phyloP scores from a whole-genome alignment of 345 rosid genomes.

The Geranium rotundifolium region DNA sequence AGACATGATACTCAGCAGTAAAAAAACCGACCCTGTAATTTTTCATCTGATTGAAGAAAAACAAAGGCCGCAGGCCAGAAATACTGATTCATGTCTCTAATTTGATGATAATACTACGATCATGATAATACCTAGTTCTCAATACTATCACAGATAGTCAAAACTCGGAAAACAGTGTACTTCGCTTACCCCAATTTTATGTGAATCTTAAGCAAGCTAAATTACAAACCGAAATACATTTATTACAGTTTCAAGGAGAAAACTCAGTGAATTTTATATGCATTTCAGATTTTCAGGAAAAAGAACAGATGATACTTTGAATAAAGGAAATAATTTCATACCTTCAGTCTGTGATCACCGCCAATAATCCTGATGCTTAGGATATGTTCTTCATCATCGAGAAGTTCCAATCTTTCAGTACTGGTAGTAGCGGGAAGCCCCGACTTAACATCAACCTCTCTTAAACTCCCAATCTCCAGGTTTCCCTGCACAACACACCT shows the following conservation, averaged over 20 bases:
- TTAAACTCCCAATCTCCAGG: conserved; percentile 36
- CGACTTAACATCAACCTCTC: conserved; percentile 40
- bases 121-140: too few species aligned
- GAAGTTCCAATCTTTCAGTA: conserved; percentile 34
- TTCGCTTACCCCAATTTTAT: not conserved
- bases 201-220: not conserved
- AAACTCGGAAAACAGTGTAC: too few species aligned
- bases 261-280: not conserved
- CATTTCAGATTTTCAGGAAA: not conserved
- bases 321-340: conserved; percentile 2
- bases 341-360: conserved; percentile 44
- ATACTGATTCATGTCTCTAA: not conserved
- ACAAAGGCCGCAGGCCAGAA: too few species aligned
- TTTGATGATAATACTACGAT: not conserved
- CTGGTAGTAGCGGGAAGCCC: conserved; percentile 50
- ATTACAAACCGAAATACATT: too few species aligned
- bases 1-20: too few species aligned
- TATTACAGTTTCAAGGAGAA: not conserved
- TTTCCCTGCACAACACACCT: conserved; percentile 36
- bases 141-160: too few species aligned
- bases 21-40: too few species aligned
- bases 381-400: conserved; percentile 37
- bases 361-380: conserved; percentile 34
- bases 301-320: not conserved
- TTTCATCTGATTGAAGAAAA: too few species aligned